Base-by-base conservation (phyloP, 805 yeast genomes). In the Schizosaccharomyces japonicus region DNA sequence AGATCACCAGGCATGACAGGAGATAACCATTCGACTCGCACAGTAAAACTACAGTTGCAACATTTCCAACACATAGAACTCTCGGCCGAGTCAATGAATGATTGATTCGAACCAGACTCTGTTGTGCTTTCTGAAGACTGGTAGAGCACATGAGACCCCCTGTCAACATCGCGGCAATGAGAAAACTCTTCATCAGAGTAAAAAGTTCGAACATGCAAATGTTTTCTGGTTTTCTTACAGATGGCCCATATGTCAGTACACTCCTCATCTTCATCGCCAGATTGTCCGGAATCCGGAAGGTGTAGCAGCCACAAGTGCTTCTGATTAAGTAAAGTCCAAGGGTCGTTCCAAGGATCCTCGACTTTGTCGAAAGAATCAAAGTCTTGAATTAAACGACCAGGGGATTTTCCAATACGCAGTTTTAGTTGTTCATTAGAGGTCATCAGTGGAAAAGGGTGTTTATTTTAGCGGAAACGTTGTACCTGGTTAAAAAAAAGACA, bases 181-280 rank as follows among this genome's bases (percentile, higher is more conserved):
- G n/a, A n/a, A 36, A 19, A 36, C 2, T 36, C 26, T 11, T 15
- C 42, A n/a, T 11, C 42, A 19, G 42, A 27, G 13, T 36, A 25
- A 5, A 8, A 13, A 13, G 23, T 23, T 36, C 23, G 25, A 13
- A 36, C 42, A 19, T 19, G 42, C 13, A 36, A 15, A 23, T 36
- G 42, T 11, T 36, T 36, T 17, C 42, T 25, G 27, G 42, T 36
- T 36, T 36, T 36, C 26, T 36, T 25, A 21, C 42, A 36, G 5
- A 36, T 27, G n/a, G 27, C 17, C 42, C 42, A 36, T n/a, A 36
- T 19, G 42, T 36, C 42, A 36, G 17, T 15, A n/a, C n/a, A n/a
- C n/a, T n/a, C n/a, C 4, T 17, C 25, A 23, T 36, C 23, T 8
- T 19, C 15, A 5, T 19, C 42, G 23, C 13, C 42, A 13, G 42